Percentiles rank a stretch among this genome's conserved stretches.
phyloP scores from a whole-genome alignment of 2,329 filamentous ascomycete genomes.

The Zarea fungicola region DNA sequence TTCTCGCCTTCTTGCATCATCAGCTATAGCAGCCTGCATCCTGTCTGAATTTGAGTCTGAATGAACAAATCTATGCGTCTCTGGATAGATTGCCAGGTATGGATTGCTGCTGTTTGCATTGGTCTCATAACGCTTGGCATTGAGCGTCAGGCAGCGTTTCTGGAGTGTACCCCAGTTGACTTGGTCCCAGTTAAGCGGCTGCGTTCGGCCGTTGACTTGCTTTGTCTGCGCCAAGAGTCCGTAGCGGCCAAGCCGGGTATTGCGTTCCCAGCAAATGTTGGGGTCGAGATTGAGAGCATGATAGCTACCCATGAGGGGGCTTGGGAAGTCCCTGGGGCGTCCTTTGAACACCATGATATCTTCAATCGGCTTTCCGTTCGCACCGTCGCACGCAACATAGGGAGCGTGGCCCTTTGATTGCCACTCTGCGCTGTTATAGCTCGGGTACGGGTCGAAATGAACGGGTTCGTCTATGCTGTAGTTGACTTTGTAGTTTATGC shows the following conservation, averaged over 20 bases:
- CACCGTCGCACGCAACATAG: slow-evolving; percentile 61
- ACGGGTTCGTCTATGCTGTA: slow-evolving; percentile 45
- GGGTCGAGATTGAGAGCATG: slow-evolving; percentile 54
- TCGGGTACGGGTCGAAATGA: slow-evolving; percentile 65
- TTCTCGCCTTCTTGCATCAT: neutral
- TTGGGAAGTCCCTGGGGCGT: slow-evolving; percentile 52
- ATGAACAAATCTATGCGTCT: slow-evolving; percentile 20
- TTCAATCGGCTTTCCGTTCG: slow-evolving; percentile 52
- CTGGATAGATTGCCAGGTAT: slow-evolving; percentile 38
- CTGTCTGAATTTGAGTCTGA: slow-evolving; percentile 9
- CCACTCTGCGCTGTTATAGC: slow-evolving; percentile 62
- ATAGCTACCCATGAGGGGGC: slow-evolving; percentile 59
- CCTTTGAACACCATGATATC: slow-evolving; percentile 63
- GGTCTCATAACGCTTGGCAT: slow-evolving; percentile 57
- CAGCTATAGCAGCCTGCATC: neutral
- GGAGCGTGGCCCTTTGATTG: slow-evolving; percentile 49
- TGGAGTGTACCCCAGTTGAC: slow-evolving; percentile 70
- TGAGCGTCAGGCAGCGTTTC: slow-evolving; percentile 57
- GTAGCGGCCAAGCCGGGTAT: slow-evolving; percentile 65
- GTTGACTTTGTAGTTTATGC: slow-evolving; percentile 24
- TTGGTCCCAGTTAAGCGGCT: slow-evolving; percentile 52
- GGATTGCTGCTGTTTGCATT: slow-evolving; percentile 36
- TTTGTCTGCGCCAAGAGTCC: slow-evolving; percentile 48
- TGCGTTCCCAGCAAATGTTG: slow-evolving; percentile 62
- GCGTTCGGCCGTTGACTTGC: slow-evolving; percentile 33